Evolutionary conservation across 2,329 filamentous ascomycete genomes (phyloP), one percentile per base, ranked within the genome.

Genomic region (Diaporthe ilicicola): DNA sequence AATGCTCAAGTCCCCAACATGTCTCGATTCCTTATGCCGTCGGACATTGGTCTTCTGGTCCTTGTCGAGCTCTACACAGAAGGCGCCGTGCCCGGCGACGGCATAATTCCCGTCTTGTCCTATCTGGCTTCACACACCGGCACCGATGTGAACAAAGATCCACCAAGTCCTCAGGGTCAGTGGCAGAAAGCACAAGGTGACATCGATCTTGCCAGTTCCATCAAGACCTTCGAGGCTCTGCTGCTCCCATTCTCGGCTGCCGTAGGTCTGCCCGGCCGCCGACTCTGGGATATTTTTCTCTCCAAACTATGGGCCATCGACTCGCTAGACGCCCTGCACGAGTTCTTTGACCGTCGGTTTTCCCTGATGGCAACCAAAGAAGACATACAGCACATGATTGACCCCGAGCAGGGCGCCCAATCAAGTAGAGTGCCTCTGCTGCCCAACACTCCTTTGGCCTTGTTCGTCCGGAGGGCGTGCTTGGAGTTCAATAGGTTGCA

Each of bases 261-360:
- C 32, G 83, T 85, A 75, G 86, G 86, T 46, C 83, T 94, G 70
- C 92, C 94, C 0, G 94, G 94, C 3, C 88, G 93, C 59, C 92
- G 89, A n/a, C 82, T 98, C n/a, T 96, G 95, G 90, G 94, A 98
- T 78, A 84, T 92, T 2, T 93, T 98, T 70, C 86, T 98, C 15
- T 88, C 89, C 69, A 92, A 91, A 73, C 84, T 98, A 29, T 98
- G 96, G 95, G 86, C 87, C 19, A 89, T 98, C 74, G 90, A 95
- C 77, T 95, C 92, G 24, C 87, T 97, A 13, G 90, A 98, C 81
- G 89, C 91, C 0, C 82, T 98, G n/a, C 90, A 95, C 77, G 84
- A 85, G 2, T 95, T 97, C 79, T 93, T 97, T 77, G 86, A 88
- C 37, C 83, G 83, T 27, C 85, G 92, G 19, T 81, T 84, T 5